Conservation (phyloP, 176 grass and related monocot genomes). For the Thalia dealbata region DNA sequence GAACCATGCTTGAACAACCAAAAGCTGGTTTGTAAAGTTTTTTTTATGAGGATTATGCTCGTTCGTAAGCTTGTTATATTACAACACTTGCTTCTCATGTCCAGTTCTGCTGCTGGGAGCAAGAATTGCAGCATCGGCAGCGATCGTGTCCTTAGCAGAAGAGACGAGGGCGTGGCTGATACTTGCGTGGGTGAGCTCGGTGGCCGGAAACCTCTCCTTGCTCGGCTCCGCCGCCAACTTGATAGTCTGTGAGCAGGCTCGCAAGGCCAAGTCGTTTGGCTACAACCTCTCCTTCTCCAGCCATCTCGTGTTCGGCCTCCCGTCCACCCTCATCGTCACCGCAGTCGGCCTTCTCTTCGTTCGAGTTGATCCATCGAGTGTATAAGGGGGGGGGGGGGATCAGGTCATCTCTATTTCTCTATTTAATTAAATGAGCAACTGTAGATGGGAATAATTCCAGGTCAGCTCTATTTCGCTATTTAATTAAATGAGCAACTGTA, state of each 20-base stretch:
- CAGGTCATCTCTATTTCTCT: too few species aligned
- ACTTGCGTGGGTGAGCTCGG: constrained; percentile 91
- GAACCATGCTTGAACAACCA: too few species aligned
- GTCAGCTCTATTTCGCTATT: too few species aligned
- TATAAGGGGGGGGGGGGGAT: too few species aligned
- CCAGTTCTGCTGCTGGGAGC: constrained; percentile 65
- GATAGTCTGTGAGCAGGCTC: constrained; percentile 88
- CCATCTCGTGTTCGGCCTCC: constrained; percentile 74
- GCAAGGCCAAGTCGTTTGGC: constrained; percentile 46
- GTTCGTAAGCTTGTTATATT: not conserved
- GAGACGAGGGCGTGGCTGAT: constrained; percentile 74
- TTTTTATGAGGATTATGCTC: too few species aligned
- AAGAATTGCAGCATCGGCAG: constrained; percentile 61
- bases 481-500: too few species aligned
- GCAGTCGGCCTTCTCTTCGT: constrained; percentile 60
- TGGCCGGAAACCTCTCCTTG: constrained; percentile 82
- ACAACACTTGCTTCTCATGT: not conserved
- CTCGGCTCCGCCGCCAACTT: constrained; percentile 77
- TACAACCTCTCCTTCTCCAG: constrained; percentile 80
- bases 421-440: too few species aligned
- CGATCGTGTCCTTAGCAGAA: constrained; percentile 34
- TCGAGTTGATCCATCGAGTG: constrained; percentile 6
- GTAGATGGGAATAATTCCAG: too few species aligned
- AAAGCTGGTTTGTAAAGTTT: too few species aligned
- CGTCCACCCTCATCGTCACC: constrained; percentile 53